Evolutionary conservation across 768 basidiomycete species (phyloP), one percentile per base, ranked within the genome.

Genomic region (Coprinopsis cinerea): DNA sequence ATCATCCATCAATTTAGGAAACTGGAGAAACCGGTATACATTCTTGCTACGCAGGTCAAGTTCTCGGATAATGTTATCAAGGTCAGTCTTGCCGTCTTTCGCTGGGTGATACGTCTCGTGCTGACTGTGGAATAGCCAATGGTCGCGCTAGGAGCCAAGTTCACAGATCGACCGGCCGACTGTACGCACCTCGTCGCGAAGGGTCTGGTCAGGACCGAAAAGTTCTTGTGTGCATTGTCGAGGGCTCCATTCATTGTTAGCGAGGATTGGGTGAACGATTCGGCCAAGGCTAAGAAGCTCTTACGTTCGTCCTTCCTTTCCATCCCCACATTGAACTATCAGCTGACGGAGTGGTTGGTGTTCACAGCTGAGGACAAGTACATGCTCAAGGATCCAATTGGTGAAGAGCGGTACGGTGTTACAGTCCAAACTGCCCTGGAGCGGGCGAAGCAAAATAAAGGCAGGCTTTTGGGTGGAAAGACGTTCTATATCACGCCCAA

Each of bases 121-220:
- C 14, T n/a, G 18, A 22, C 24, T 20, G 39, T 40, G 3, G 27
- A 17, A 32, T 43, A 92, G 91, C 66, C 65, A 2, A 63, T 94
- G 28, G 65, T 62, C 1, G 81, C 78, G 57, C 63, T 93, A 0
- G 92, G 91, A 0, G 83, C 78, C 6, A 81, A 76, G 54, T 68
- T 82, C 50, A 80, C 81, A 6, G 72, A 75, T 1, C 76, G 79
- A 27, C 72, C 85, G 0, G 59, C 64, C 1, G 82, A 90, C 47
- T 90, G 85, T 58, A 95, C 91, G 0, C 89, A 94, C 65, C 73
- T 96, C 11, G 64, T 95, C 41, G 78, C 81, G 9, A 77, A 75
- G 27, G 70, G 72, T 23, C 70, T 94, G 22, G 80, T 84, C 4
- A 78, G 92, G 3, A 95, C 93, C 1, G 88, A 92, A 60, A 96